A percentile compares a stretch with the other conserved stretches of the same genome.
phyloP scores from a whole-genome alignment of 305 asterid genomes.

The Fraxinus baroniana region DNA sequence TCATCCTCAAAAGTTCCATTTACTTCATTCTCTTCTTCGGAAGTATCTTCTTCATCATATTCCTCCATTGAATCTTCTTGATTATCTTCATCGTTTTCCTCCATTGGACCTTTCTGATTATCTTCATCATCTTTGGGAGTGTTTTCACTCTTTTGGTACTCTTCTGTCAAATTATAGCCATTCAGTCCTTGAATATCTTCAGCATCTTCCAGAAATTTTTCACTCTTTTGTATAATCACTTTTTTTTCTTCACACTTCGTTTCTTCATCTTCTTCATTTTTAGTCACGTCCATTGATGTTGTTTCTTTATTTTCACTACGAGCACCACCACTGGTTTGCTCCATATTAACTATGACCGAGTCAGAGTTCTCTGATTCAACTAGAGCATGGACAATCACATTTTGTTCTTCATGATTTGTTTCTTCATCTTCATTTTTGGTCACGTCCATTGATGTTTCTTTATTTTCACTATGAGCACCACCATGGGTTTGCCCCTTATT shows the following conservation, averaged over 20 bases:
- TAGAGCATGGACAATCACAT: conserved; percentile 6
- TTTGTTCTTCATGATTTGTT: conserved; percentile 8
- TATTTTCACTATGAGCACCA: conserved; percentile 25
- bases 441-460: conserved; percentile 11
- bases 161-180: neutral
- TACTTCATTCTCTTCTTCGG: conserved; percentile 38
- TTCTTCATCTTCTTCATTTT: conserved; percentile 14
- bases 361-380: conserved; percentile 24
- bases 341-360: conserved; percentile 13
- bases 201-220: neutral
- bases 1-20: conserved; percentile 26
- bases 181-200: neutral
- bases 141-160: neutral
- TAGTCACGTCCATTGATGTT: conserved; percentile 13
- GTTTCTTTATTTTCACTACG: conserved; percentile 22
- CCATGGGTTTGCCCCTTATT: conserved; percentile 21
- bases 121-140: conserved; percentile 10
- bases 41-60: conserved; percentile 10
- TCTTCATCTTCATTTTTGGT: conserved; percentile 12
- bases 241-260: conserved; percentile 7
- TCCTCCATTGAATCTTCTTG: conserved; percentile 15
- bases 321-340: conserved; percentile 22
- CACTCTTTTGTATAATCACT: neutral
- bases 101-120: conserved; percentile 16
- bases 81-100: conserved; percentile 23